Conservation (phyloP, 106 monocot species). For the Narthecium ossifragum region DNA sequence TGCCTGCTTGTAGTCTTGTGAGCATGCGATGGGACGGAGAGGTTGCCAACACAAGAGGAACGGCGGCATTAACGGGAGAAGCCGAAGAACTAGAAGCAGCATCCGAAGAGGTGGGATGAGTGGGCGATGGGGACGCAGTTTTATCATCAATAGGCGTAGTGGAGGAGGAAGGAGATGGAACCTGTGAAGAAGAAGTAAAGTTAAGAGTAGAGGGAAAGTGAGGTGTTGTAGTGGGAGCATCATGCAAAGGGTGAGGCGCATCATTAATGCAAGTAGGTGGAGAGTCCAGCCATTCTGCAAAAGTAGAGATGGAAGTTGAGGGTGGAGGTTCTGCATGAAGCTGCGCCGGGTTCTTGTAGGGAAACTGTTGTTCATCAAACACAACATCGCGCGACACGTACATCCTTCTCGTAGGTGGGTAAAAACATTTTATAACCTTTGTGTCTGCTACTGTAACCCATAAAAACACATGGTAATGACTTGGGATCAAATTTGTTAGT, state of each 20-base stretch:
- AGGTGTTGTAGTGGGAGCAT: background rate
- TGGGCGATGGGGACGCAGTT: background rate
- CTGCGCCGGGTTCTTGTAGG: background rate
- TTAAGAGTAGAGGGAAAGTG: background rate
- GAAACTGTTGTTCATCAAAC: background rate
- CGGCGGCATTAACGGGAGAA: background rate
- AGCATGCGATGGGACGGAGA: background rate
- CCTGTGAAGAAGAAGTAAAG: too few relatives aligned
- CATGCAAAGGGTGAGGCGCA: background rate
- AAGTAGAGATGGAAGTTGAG: background rate
- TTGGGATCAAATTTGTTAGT: background rate
- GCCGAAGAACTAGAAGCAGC: background rate
- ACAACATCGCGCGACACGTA: background rate
- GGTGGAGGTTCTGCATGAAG: background rate
- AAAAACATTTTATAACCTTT: background rate
- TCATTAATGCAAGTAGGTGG: background rate
- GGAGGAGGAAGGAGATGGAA: too few relatives aligned
- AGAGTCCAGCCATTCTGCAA: background rate
- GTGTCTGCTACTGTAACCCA: conserved; percentile 1
- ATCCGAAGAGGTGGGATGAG: background rate
- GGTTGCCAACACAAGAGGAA: background rate
- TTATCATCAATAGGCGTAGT: too few relatives aligned
- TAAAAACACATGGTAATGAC: background rate
- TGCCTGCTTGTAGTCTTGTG: background rate
- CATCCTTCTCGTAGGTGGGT: background rate